phyloP scores from a whole-genome alignment of 345 rosid genomes.

The Eutrema japonicum region DNA sequence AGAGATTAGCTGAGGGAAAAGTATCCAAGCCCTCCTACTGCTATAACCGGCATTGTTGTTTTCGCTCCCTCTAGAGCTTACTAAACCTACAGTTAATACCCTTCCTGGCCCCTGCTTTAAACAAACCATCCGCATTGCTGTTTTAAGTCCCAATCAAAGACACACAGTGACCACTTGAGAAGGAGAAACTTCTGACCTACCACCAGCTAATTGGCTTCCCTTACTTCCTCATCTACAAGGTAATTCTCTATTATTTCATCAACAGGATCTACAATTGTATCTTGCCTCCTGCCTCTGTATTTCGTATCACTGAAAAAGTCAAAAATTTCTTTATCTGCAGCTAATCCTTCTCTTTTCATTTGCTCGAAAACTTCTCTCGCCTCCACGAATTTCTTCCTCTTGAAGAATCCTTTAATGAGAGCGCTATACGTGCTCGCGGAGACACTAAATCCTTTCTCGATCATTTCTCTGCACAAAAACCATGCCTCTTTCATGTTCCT shows the following conservation, averaged over 20 bases:
- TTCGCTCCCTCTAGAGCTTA: not conserved
- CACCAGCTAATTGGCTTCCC: constrained; percentile 42
- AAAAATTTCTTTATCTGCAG: constrained; percentile 62
- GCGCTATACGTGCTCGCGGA: constrained; percentile 65
- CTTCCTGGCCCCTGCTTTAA: constrained; percentile 20
- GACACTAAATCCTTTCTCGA: constrained; percentile 62
- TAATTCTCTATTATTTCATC: constrained; percentile 78
- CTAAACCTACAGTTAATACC: constrained; percentile 11
- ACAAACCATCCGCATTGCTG: constrained; percentile 21
- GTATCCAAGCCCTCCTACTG: constrained; percentile 59
- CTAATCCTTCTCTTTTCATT: constrained; percentile 70
- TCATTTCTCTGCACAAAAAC: constrained; percentile 74
- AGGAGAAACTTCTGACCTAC: not conserved
- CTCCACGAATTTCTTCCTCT: constrained; percentile 71
- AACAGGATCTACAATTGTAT: constrained; percentile 67
- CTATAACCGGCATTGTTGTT: constrained; percentile 24
- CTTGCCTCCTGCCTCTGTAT: constrained; percentile 66
- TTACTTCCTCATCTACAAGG: constrained; percentile 49
- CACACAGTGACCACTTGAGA: not conserved
- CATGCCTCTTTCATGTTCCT: constrained; percentile 98
- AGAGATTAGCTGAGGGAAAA: constrained; percentile 71
- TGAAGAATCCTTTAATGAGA: constrained; percentile 74
- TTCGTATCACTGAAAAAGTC: constrained; percentile 60
- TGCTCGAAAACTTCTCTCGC: constrained; percentile 75
- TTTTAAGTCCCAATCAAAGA: constrained; percentile 13